phyloP scores from a whole-genome alignment of 202 grass and related monocot species.

The Carex sylvatica region DNA sequence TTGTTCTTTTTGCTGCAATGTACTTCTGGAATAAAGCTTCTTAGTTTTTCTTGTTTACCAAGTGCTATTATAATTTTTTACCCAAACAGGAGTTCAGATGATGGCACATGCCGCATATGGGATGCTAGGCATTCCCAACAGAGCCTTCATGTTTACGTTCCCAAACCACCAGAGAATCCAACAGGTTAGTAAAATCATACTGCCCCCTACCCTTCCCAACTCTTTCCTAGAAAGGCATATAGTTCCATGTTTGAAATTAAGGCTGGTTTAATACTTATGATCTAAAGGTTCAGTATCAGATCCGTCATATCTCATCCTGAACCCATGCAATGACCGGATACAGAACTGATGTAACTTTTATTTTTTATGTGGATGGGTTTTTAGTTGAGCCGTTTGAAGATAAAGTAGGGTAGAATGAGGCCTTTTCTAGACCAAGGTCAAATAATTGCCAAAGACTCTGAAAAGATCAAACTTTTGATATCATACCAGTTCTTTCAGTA shows the following conservation, averaged over 20 bases:
- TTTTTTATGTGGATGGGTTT: neutral
- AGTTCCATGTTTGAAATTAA: neutral
- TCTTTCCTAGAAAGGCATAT: neutral
- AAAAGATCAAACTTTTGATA: neutral
- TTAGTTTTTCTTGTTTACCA: slow-evolving; percentile 8
- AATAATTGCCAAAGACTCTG: neutral
- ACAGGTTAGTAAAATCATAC: slow-evolving; percentile 56
- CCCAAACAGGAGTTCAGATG: slow-evolving; percentile 85
- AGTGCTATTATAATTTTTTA: slow-evolving; percentile 22
- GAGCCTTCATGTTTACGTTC: slow-evolving; percentile 69
- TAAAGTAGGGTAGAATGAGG: neutral
- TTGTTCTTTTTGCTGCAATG: slow-evolving; percentile 6
- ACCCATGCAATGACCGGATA: neutral
- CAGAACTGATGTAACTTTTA: neutral
- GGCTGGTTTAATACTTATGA: neutral
- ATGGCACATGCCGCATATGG: slow-evolving; percentile 98
- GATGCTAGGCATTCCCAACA: slow-evolving; percentile 78
- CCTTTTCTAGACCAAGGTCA: neutral
- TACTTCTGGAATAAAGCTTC: slow-evolving; percentile 28
- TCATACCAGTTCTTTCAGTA: neutral
- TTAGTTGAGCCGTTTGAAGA: neutral
- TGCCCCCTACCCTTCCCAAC: neutral
- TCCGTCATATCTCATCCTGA: neutral
- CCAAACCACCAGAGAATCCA: slow-evolving; percentile 77
- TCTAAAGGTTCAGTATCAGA: neutral